Conservation (phyloP, 2,329 filamentous ascomycete species). For the Scolecobasidium constrictum region DNA sequence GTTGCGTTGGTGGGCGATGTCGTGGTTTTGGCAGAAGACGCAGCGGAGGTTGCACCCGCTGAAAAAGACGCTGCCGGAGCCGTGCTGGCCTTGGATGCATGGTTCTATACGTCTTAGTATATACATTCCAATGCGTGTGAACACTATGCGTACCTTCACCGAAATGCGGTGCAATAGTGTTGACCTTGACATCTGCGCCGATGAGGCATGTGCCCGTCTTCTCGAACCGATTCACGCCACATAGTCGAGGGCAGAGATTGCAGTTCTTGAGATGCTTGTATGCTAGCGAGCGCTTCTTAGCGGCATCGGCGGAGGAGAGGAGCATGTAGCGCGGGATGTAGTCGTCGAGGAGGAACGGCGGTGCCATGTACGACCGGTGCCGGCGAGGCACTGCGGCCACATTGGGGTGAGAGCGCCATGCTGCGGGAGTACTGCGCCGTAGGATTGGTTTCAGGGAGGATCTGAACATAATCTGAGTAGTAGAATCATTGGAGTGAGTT, state of each 20-base stretch:
- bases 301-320: constrained; percentile 55
- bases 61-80: constrained; percentile 74
- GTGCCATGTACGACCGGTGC: constrained; percentile 33
- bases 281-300: constrained; percentile 62
- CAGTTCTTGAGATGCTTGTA: constrained; percentile 68
- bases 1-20: constrained; percentile 72
- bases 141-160: constrained; percentile 42
- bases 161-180: constrained; percentile 77
- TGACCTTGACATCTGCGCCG: constrained; percentile 64
- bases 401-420: not conserved
- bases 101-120: constrained; percentile 43
- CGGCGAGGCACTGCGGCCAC: constrained; percentile 2
- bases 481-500: too few relatives aligned
- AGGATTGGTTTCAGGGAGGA: too few relatives aligned
- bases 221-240: constrained; percentile 72
- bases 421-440: too few relatives aligned
- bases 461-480: too few relatives aligned
- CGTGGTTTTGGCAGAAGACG: constrained; percentile 70
- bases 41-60: constrained; percentile 66
- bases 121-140: not conserved
- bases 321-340: constrained; percentile 64
- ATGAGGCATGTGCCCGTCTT: constrained; percentile 70
- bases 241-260: constrained; percentile 69
- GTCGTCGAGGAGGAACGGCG: constrained; percentile 59
- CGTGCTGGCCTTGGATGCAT: constrained; percentile 72